Evolutionary conservation across 495 filamentous ascomycete species (phyloP), one percentile per base, ranked within the genome.

Genomic region (Neurospora sp.): DNA sequence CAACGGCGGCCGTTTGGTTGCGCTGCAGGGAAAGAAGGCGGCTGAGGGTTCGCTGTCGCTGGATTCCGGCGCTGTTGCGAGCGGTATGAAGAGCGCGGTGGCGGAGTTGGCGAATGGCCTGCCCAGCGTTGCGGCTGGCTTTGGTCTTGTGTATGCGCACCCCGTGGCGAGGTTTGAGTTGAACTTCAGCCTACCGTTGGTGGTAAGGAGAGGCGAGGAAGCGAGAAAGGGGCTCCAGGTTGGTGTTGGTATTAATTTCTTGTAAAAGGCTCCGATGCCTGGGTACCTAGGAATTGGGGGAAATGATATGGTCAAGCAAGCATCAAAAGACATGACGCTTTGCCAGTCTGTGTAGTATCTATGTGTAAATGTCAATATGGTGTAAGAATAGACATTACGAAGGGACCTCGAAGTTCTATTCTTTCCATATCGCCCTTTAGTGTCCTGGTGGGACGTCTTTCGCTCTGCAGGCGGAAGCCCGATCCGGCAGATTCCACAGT

Each of bases 61-160:
- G 74, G 78, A 77, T 38, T 81, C 83, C 12, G 70, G 72, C 1
- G 75, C 83, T 2, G 88, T 87, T 38, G 85, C 88, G 70, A 87
- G 84, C 35, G 84, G 83, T 72, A 83, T 86, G 70, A 75, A 84
- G 37, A 82, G 81, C 2, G 88, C 90, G 62, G 86, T 92, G 31
- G 84, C 82, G 71, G 91, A 94, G 75, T 82, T 97, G 62, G 84
- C 83, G 5, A 91, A 90, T 70, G 93, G 91, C 5, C 80, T 95
- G 48, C 96, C 96, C 14, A 98, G 93, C 78, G 83, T 93, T 35
- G 91, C 96, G 4, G 96, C 92, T 3, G 96, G 96, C 35, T 81
- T 98, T 38, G 96, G 96, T 4, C 79, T 99, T 16, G 93, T 99
- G 18, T 99, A 99, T 81, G 96, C 94, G 31, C 94, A 97, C 80